These are phyloP conservation scores for Hibiscus trionum DNA, from an alignment of 345 rosid species.

Conservation along the genomic window DNA sequence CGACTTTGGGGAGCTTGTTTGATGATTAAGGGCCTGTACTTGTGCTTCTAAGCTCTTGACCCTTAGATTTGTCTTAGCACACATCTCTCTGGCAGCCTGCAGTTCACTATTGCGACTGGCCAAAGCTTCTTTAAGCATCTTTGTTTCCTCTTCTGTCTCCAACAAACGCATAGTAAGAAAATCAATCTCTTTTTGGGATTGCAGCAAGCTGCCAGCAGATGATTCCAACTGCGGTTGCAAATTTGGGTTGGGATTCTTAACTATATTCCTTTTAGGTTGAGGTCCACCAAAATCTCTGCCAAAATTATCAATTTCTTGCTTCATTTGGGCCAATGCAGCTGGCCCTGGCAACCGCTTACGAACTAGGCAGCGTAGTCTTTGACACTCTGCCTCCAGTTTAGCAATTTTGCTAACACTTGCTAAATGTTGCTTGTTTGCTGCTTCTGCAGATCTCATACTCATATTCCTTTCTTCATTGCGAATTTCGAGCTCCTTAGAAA, in stretches of 20 bases:
- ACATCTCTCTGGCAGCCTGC: slow-evolving; percentile 2
- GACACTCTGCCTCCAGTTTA: slow-evolving; percentile 85
- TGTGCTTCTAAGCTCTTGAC: slow-evolving; percentile 62
- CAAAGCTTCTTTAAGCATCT: slow-evolving; percentile 66
- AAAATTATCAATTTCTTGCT: slow-evolving; percentile 55
- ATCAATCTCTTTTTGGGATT: slow-evolving; percentile 43
- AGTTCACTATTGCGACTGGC: slow-evolving; percentile 19
- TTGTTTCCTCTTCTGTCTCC: slow-evolving; percentile 70
- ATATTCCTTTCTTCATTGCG: slow-evolving; percentile 76
- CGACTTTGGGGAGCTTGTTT: slow-evolving; percentile 25
- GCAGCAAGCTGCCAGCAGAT: slow-evolving; percentile 34
- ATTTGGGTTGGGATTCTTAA: slow-evolving; percentile 21
- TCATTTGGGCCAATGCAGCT: slow-evolving; percentile 90
- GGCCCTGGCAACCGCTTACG: slow-evolving; percentile 87
- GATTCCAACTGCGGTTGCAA: slow-evolving; percentile 25
- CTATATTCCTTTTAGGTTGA: slow-evolving; percentile 22
- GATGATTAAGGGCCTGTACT: slow-evolving; percentile 23
- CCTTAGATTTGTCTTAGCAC: slow-evolving; percentile 31
- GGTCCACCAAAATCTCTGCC: slow-evolving; percentile 42
- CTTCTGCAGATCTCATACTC: slow-evolving; percentile 70
- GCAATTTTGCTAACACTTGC: slow-evolving; percentile 63
- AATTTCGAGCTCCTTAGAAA: slow-evolving; percentile 67
- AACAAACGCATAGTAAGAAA: slow-evolving; percentile 32
- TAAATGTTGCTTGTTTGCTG: slow-evolving; percentile 49
- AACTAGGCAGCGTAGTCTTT: slow-evolving; percentile 63